Evolutionary conservation across 1,139 yeast genomes (phyloP), one percentile per base, ranked within the genome.

Genomic region (Nakaseomyces sp.): DNA sequence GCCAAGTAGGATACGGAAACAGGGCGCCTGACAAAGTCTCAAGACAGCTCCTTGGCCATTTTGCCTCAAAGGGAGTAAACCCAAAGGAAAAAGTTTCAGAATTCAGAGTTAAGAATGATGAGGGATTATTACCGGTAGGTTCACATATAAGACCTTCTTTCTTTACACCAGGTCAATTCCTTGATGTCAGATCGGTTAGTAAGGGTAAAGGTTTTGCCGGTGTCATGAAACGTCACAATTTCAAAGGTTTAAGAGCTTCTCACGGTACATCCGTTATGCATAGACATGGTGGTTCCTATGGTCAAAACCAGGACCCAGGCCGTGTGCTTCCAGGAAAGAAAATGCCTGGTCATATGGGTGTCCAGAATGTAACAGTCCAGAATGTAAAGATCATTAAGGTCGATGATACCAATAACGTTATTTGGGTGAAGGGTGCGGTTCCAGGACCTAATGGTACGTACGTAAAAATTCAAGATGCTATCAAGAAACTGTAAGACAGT

Each of bases 141-240:
- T 79, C 91, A 3, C 79, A 80, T 55, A 66, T 91, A 45, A 76
- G 70, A 47, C 96, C 96, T 1, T 88, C 86, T 57, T 91, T 82
- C 64, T 89, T 91, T 63, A 74, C 78, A 45, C 73, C 71, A 16
- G 98, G 97, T 20, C 94, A 87, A 63, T 74, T 70, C 50, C 91
- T 91, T 22, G 98, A 91, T 61, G 70, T 86, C 43, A 74, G 79
- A 58, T 83, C 89, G 12, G 72, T 75, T 17, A 73, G 93, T 41
- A 91, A 88, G 65, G 99, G 98, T 68, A 91, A 93, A 67, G 99
- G 99, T 13, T 87, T 87, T 64, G 88, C 91, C 17, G 99, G 99
- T 77, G 98, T 91, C 17, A 91, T 91, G 96, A 91, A 91, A 65
- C 79, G 96, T 68, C 84, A 84, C 72, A 85, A 87, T n/a, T 91